A percentile compares a stretch with the other conserved stretches of the same genome.
Conservation (phyloP, 2,329 filamentous ascomycete genomes). For the Alternaria brassicicola region DNA sequence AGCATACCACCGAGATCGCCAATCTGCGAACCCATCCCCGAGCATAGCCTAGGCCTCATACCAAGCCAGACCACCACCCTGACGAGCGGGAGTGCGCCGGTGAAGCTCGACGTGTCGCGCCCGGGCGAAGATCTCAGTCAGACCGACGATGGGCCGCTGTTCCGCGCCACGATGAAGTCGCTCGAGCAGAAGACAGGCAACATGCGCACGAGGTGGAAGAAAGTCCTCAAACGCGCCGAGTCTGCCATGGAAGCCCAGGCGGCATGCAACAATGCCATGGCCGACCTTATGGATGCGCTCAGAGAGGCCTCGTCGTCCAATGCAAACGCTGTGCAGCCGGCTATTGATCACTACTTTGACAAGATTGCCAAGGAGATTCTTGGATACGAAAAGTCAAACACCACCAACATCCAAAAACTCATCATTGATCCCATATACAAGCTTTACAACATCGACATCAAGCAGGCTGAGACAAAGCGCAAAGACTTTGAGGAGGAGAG, state of each 20-base stretch:
- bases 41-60: slow-evolving; percentile 53
- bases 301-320: slow-evolving; percentile 89
- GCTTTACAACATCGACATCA: slow-evolving; percentile 94
- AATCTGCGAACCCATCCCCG: slow-evolving; percentile 55
- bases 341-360: slow-evolving; percentile 97
- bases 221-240: slow-evolving; percentile 92
- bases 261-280: slow-evolving; percentile 84
- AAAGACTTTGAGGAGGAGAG: slow-evolving; percentile 99
- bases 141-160: slow-evolving; percentile 91
- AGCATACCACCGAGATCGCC: slow-evolving; percentile 54
- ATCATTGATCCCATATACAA: slow-evolving; percentile 94
- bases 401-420: slow-evolving; percentile 81
- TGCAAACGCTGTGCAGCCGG: slow-evolving; percentile 94
- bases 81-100: slow-evolving; percentile 44
- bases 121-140: slow-evolving; percentile 80
- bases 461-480: slow-evolving; percentile 95
- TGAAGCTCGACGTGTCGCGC: slow-evolving; percentile 88
- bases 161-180: slow-evolving; percentile 94
- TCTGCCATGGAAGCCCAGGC: slow-evolving; percentile 79
- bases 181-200: slow-evolving; percentile 95
- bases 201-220: slow-evolving; percentile 94
- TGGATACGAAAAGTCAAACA: slow-evolving; percentile 83
- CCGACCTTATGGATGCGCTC: slow-evolving; percentile 82
- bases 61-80: slow-evolving; percentile 50
- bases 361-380: slow-evolving; percentile 93